Conservation (phyloP, 1,284 basidiomycete genomes). For the Microbotryum scabiosae region DNA sequence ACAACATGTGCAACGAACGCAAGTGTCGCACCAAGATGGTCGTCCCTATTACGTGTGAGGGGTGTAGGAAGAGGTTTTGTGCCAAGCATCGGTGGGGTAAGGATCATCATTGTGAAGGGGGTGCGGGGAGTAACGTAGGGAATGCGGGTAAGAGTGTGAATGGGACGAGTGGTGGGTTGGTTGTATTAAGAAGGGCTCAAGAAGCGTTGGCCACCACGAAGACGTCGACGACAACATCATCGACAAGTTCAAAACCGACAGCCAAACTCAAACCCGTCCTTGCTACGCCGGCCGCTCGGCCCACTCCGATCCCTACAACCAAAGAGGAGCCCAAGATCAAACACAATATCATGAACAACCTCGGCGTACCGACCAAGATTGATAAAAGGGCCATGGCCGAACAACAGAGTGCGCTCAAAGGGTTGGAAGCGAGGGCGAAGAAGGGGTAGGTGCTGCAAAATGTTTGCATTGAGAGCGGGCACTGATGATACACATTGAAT, state of each 20-base stretch:
- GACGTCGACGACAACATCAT: slow-evolving; percentile 14
- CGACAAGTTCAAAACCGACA: neutral
- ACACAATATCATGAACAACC: neutral
- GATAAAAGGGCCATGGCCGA: slow-evolving; percentile 23
- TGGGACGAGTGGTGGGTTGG: slow-evolving; percentile 8
- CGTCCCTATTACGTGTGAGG: slow-evolving; percentile 26
- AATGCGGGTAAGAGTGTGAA: neutral
- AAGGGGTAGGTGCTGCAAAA: slow-evolving; percentile 20
- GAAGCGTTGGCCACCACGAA: neutral
- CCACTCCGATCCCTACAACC: neutral
- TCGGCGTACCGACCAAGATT: neutral
- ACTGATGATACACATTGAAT: neutral
- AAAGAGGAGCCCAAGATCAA: neutral
- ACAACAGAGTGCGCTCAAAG: slow-evolving; percentile 19
- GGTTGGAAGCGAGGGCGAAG: slow-evolving; percentile 29
- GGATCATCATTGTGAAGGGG: slow-evolving; percentile 22
- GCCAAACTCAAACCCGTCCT: neutral
- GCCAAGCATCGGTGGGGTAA: slow-evolving; percentile 22
- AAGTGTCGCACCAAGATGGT: slow-evolving; percentile 28
- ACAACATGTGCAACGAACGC: slow-evolving; percentile 10
- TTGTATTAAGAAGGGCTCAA: slow-evolving; percentile 20
- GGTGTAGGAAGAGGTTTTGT: slow-evolving; percentile 23
- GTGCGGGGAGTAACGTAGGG: neutral
- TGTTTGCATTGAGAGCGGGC: too few species aligned
- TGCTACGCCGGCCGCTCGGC: neutral